Evolutionary conservation across 169 alveolate species (phyloP).

Genomic region (Perkinsus olseni): DNA sequence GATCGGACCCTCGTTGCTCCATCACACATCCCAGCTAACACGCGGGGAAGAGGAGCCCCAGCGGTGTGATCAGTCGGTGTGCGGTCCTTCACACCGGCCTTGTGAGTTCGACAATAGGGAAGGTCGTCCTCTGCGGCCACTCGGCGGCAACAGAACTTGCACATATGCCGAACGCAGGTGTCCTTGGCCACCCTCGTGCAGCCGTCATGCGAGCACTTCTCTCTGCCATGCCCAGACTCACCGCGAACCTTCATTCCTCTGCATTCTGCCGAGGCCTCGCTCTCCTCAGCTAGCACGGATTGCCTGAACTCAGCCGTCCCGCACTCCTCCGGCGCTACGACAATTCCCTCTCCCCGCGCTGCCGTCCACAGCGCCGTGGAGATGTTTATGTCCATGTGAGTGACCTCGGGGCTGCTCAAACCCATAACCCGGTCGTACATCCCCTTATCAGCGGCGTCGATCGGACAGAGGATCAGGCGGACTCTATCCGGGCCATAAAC

Average conservation of each 20-base stretch:
- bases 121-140: not conserved
- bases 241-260: not conserved
- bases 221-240: not conserved
- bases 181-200: not conserved
- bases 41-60: not conserved
- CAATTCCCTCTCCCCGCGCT: slow-evolving; percentile 15
- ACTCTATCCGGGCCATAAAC: not conserved
- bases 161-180: not conserved
- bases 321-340: not conserved
- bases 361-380: slow-evolving; percentile 25
- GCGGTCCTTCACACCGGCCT: not conserved
- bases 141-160: not conserved
- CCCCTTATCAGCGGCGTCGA: not conserved
- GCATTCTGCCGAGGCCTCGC: not conserved
- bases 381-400: slow-evolving; percentile 36
- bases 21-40: not conserved
- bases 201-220: not conserved
- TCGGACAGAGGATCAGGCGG: not conserved
- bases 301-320: not conserved
- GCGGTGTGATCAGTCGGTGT: not conserved
- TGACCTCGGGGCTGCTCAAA: not conserved
- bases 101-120: not conserved
- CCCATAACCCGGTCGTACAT: not conserved
- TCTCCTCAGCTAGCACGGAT: not conserved
- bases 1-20: not conserved